Evolutionary conservation across 176 grass and related monocot genomes (phyloP).

Genomic region (Hordeum vulgare): DNA sequence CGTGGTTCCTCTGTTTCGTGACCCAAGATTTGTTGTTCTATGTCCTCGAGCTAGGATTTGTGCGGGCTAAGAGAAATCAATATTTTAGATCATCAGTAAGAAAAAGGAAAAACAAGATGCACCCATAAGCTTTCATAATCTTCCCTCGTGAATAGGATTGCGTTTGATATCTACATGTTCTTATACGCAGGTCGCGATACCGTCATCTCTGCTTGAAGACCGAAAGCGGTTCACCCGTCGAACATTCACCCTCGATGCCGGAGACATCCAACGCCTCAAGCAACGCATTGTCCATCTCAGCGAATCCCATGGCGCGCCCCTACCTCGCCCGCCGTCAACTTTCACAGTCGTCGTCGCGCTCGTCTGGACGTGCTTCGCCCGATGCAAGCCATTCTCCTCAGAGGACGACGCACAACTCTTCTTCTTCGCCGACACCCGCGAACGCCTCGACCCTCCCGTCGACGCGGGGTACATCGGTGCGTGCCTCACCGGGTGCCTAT

Average conservation of each 20-base stretch:
- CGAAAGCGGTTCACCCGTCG: background rate
- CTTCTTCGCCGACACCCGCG: conserved; percentile 29
- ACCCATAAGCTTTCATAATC: background rate
- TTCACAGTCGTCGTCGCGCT: conserved; percentile 27
- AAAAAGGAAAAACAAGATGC: no score
- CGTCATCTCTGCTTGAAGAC: background rate
- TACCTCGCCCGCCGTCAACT: conserved; percentile 11
- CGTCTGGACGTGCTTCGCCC: conserved; percentile 15
- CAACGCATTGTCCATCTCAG: background rate
- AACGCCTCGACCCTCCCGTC: conserved; percentile 24
- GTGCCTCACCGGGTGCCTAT: background rate
- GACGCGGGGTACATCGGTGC: conserved; percentile 20
- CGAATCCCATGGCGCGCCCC: background rate
- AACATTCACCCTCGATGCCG: background rate
- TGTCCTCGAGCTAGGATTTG: no score
- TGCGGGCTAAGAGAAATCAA: no score
- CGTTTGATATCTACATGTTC: background rate
- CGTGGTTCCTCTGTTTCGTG: background rate
- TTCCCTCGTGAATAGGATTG: background rate
- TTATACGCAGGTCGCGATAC: background rate
- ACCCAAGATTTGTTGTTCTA: no score
- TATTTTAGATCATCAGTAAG: no score
- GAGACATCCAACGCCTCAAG: conserved; percentile 16
- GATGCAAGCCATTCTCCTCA: background rate
- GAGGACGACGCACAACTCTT: conserved; percentile 14